Base-by-base conservation (phyloP, 108 stramenopile genomes). In the Craspedostauros australis region DNA sequence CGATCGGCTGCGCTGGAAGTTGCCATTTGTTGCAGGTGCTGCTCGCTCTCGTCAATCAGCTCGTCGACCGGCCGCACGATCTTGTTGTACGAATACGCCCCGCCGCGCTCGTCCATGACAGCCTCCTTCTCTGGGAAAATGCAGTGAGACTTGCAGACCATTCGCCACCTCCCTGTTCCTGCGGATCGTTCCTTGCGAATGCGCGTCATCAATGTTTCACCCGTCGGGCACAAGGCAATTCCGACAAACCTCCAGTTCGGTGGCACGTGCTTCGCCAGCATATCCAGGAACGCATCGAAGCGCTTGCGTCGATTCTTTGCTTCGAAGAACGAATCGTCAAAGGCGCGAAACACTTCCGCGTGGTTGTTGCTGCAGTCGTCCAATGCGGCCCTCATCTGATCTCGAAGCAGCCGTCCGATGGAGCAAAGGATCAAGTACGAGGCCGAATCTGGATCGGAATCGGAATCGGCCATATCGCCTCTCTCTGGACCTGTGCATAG, bases 21-120 rank as follows among this genome's bases (percentile, higher is more conserved):
- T 39, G 72, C 68, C 39, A 85, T 70, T 2, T 76, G 79, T 15
- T 67, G 36, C 8, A 93, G 73, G 45, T 93, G 88, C 25, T 69
- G 40, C 24, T 86, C 66, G 46, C 76, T 84, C 43, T 67, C 57
- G 8, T 72, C 60, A 15, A 93, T 77, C 16, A 93, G 62, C n/a
- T 38, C 39, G 54, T 89, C 88, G 11, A 93, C 53, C 30, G 89
- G 85, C 19, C 37, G 27, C 39, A 91, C 49, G 8, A 86, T 41
- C 8, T 57, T 46, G 16, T 79, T 54, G 32, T 78, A 75, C n/a
- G 34, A 56, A 11, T 14, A 36, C 33, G 44, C 18, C 9, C 18
- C 37, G 11, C 25, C 16, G 34, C 9, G 34, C 9, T 11, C 34
- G 34, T 36, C 11, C 34, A 12, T 11, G 34, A 11, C 12, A 12